These are phyloP conservation scores for Abrus pulchellus DNA, from an alignment of 306 rosid genomes.

Conservation along the genomic window DNA sequence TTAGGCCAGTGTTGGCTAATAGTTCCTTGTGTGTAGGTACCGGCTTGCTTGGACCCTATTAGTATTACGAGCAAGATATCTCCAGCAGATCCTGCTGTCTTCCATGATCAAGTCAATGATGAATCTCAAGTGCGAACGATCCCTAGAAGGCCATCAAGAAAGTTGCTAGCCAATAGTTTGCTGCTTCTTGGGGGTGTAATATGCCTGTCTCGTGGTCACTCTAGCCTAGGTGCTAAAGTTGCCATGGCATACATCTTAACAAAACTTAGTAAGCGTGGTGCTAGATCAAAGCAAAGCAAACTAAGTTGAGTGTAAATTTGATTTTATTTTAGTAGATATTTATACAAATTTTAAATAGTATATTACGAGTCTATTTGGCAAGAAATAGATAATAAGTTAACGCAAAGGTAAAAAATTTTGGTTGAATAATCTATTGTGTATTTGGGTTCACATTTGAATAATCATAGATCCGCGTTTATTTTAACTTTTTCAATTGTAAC, in stretches of 20 bases:
- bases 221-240: conserved; percentile 92
- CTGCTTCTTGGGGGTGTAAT: conserved; percentile 80
- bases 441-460: no score
- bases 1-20: conserved; percentile 16
- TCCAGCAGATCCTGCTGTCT: conserved; percentile 41
- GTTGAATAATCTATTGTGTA: no score
- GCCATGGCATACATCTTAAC: conserved; percentile 75
- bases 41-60: conserved; percentile 61
- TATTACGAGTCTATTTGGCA: no score
- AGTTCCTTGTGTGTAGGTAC: conserved; percentile 62
- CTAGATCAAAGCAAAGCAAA: conserved; percentile 53
- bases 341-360: no score
- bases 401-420: no score
- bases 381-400: no score
- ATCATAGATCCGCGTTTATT: no score
- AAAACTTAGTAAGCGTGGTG: conserved; percentile 67
- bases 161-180: conserved; percentile 74
- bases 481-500: no score
- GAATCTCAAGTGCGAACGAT: conserved; percentile 47
- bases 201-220: conserved; percentile 79
- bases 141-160: conserved; percentile 64
- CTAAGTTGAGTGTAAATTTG: conserved; percentile 16
- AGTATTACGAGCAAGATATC: conserved; percentile 40
- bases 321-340: not conserved
- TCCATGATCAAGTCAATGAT: conserved; percentile 40